These are phyloP conservation scores for Aureobasidium sp. DNA, from an alignment of 2,329 filamentous ascomycete species.

Conservation along the genomic window DNA sequence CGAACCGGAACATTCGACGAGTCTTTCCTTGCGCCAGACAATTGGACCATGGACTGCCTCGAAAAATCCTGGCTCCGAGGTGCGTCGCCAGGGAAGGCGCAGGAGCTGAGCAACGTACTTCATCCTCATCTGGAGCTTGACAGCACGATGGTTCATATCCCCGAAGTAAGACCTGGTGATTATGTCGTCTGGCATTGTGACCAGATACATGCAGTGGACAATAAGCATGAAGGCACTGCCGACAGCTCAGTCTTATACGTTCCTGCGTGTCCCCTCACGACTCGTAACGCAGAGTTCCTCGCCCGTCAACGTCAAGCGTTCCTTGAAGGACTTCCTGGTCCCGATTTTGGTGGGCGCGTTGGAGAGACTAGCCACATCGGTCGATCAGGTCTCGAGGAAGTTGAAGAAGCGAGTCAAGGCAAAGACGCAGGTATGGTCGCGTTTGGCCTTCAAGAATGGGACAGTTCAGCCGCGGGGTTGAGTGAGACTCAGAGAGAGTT, in stretches of 20 bases:
- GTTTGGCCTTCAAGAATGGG: conserved; percentile 46
- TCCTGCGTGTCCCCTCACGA: conserved; percentile 73
- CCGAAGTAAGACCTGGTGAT: conserved; percentile 61
- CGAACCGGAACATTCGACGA: conserved; percentile 24
- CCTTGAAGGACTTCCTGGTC: conserved; percentile 44
- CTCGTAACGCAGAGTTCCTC: conserved; percentile 64
- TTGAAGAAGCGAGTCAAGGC: conserved; percentile 19
- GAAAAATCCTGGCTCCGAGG: conserved; percentile 60
- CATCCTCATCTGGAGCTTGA: conserved; percentile 64
- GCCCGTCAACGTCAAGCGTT: conserved; percentile 64
- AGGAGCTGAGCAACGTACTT: conserved; percentile 55
- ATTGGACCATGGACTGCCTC: conserved; percentile 51
- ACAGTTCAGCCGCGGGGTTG: conserved; percentile 40
- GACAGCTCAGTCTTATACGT: conserved; percentile 89
- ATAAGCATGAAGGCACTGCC: conserved; percentile 57
- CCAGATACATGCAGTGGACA: conserved; percentile 67
- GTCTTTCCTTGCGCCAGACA: conserved; percentile 42
- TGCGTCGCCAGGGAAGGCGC: conserved; percentile 57
- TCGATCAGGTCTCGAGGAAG: conserved; percentile 31
- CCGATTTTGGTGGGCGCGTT: conserved; percentile 49
- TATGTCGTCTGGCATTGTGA: conserved; percentile 70
- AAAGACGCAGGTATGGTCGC: conserved; percentile 42
- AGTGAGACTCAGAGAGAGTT: conserved; percentile 44
- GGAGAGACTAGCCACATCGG: conserved; percentile 51
- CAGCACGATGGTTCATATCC: conserved; percentile 63